Conservation (phyloP, 306 rosid genomes). For the Dalbergia oliveri region DNA sequence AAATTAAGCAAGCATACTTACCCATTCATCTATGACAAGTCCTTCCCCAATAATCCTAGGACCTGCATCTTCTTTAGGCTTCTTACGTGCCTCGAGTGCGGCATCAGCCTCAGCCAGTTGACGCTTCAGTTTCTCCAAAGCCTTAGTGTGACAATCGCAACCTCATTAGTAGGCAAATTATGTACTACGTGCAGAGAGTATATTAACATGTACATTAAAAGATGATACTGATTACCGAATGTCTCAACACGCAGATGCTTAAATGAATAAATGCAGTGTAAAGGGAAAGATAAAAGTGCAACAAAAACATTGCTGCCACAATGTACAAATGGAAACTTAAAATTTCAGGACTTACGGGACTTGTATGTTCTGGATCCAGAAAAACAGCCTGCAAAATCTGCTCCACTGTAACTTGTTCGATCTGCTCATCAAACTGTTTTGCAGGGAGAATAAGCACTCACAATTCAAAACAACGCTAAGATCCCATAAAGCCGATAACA, state of each 20-base stretch:
- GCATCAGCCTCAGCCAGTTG: slow-evolving; percentile 87
- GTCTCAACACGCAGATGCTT: background rate
- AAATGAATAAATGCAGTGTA: background rate
- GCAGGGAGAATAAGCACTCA: slow-evolving; percentile 29
- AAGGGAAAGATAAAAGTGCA: background rate
- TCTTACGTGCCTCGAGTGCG: slow-evolving; percentile 79
- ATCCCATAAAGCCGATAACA: background rate
- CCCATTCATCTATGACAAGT: slow-evolving; percentile 98
- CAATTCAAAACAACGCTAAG: background rate
- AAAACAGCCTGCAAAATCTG: slow-evolving; percentile 89
- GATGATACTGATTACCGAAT: background rate
- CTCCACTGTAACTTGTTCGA: slow-evolving; percentile 88
- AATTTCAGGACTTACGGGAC: slow-evolving; percentile 63
- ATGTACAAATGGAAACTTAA: background rate
- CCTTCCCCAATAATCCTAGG: slow-evolving; percentile 87
- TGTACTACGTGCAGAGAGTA: background rate
- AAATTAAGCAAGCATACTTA: slow-evolving; percentile 46
- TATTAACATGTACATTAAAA: background rate
- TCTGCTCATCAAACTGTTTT: slow-evolving; percentile 90
- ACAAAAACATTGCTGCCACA: background rate
- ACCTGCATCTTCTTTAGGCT: slow-evolving; percentile 79
- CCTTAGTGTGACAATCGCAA: slow-evolving; percentile 48
- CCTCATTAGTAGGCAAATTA: slow-evolving; percentile 13
- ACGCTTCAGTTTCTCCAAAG: slow-evolving; percentile 77
- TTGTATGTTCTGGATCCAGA: slow-evolving; percentile 86